Conservation (phyloP, 2,329 filamentous ascomycete species). For the Ophiostoma piceae region DNA sequence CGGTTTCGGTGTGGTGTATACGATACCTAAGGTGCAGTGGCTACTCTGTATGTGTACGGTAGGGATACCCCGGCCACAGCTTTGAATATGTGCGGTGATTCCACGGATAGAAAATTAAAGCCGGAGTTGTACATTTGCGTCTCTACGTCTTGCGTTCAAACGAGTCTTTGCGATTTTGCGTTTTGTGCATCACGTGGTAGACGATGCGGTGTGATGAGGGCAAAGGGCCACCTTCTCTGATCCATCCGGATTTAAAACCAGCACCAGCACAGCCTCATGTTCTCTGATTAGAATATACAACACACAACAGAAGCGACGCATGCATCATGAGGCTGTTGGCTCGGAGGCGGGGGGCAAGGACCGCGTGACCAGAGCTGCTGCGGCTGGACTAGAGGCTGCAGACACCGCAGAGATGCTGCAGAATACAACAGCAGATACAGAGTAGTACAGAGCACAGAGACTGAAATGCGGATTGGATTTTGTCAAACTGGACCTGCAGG, state of each 20-base stretch:
- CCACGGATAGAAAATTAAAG: not conserved
- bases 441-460: not conserved
- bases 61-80: not conserved
- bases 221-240: too few relatives aligned
- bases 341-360: not conserved
- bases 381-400: not conserved
- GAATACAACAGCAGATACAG: not conserved
- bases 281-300: not conserved
- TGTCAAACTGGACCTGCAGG: conserved; percentile 9
- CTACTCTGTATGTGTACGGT: not conserved
- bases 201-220: not conserved
- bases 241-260: too few relatives aligned
- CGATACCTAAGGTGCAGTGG: not conserved
- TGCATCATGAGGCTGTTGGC: conserved; percentile 7
- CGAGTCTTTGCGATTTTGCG: too few relatives aligned
- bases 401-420: not conserved
- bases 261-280: not conserved
- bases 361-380: not conserved
- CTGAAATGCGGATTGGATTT: not conserved
- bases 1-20: not conserved
- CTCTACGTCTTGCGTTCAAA: too few relatives aligned
- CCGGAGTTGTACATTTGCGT: not conserved
- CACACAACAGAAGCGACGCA: not conserved
- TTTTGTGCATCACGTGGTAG: not conserved
- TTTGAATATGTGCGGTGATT: not conserved